Evolutionary conservation across 192 early-diverging fungal genomes (phyloP).

Genomic region (Backusella sp.): DNA sequence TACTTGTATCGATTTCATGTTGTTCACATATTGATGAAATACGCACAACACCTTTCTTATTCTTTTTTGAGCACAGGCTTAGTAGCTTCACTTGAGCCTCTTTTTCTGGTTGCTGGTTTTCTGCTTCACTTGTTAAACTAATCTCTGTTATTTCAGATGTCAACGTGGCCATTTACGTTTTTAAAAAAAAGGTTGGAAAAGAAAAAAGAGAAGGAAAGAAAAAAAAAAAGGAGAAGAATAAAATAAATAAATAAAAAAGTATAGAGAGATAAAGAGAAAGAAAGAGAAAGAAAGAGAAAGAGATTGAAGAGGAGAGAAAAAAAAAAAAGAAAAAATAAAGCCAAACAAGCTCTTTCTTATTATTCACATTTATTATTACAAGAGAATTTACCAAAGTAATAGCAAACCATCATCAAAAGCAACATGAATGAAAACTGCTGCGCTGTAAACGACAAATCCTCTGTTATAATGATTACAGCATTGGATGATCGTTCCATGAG

Average conservation of each 20-base stretch:
- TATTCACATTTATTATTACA: conserved; percentile 13
- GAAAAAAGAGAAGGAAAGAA: not conserved
- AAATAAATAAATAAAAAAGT: not conserved
- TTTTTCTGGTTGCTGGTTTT: not conserved
- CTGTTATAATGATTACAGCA: conserved; percentile 30
- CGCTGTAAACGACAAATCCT: conserved; percentile 30
- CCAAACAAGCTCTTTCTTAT: not conserved
- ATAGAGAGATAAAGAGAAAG: not conserved
- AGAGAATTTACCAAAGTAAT: conserved; percentile 37
- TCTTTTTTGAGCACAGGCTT: not conserved
- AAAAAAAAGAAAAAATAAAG: not conserved
- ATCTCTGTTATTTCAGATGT: not conserved
- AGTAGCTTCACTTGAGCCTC: not conserved
- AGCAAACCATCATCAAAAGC: conserved; percentile 28
- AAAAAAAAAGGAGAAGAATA: not conserved
- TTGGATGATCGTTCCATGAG: not conserved
- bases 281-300: not conserved
- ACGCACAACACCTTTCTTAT: not conserved
- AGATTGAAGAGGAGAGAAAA: not conserved
- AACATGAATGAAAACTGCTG: conserved; percentile 31
- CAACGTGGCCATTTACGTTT: not conserved
- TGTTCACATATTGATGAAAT: not conserved
- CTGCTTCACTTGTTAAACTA: not conserved
- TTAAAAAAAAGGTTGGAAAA: not conserved
- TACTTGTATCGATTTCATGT: not conserved